Conservation (phyloP, 352 stramenopile genomes). For the Thraustotheca clavata region DNA sequence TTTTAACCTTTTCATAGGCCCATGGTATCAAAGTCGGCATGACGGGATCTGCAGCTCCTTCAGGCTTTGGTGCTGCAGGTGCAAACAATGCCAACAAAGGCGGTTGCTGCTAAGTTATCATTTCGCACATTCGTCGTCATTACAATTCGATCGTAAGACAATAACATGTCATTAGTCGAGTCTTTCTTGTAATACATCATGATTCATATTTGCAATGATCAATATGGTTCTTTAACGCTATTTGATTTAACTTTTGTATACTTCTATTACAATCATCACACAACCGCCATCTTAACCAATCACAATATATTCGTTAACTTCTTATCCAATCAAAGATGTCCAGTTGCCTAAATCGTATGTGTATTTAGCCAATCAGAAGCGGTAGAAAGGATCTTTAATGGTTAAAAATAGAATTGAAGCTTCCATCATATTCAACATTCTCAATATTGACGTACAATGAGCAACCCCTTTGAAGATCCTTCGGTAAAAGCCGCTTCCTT, state of each 20-base stretch:
- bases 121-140: not conserved
- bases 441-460: too few relatives aligned
- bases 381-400: too few relatives aligned
- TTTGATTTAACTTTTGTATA: too few relatives aligned
- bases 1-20: constrained; percentile 32
- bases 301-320: not conserved
- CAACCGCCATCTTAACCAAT: constrained; percentile 10
- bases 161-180: too few relatives aligned
- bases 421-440: too few relatives aligned
- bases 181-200: constrained; percentile 5
- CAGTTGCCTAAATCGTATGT: too few relatives aligned
- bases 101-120: constrained; percentile 62
- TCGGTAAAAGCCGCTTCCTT: constrained; percentile 5
- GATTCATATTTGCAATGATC: too few relatives aligned
- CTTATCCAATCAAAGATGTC: too few relatives aligned
- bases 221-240: too few relatives aligned
- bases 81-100: constrained; percentile 50
- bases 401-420: too few relatives aligned
- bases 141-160: too few relatives aligned
- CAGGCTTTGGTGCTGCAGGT: constrained; percentile 70
- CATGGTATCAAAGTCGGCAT: constrained; percentile 87
- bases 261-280: not conserved
- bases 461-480: constrained; percentile 20
- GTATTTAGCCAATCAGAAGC: too few relatives aligned
- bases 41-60: constrained; percentile 65